Conservation (phyloP, 805 yeast species). For the Yarrowia sp. region DNA sequence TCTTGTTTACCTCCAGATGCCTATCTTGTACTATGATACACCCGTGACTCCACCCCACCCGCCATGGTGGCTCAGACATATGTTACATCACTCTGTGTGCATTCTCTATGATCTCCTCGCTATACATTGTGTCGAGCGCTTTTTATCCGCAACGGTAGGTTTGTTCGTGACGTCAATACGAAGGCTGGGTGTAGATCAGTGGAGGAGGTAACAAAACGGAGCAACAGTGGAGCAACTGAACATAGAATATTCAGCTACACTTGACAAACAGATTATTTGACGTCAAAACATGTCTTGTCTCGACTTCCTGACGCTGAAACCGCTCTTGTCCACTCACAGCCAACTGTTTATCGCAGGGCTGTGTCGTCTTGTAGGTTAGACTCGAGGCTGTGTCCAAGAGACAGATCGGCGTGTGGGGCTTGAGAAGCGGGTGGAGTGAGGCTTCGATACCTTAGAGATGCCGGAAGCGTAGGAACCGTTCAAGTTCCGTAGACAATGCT, state of each 20-base stretch:
- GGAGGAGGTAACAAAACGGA: not conserved
- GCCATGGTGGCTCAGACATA: not conserved
- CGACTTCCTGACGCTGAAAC: too few relatives aligned
- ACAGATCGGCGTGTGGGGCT: conserved; percentile 10
- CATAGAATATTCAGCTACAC: too few relatives aligned
- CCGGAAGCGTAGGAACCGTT: not conserved
- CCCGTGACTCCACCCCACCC: not conserved
- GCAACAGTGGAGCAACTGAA: too few relatives aligned
- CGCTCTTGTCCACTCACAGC: not conserved
- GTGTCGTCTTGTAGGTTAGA: not conserved
- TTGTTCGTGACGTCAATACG: conserved; percentile 5
- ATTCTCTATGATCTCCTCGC: not conserved
- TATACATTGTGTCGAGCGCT: not conserved
- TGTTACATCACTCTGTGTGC: too few relatives aligned
- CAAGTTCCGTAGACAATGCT: not conserved
- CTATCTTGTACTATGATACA: too few relatives aligned
- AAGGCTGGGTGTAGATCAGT: not conserved
- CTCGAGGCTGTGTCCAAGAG: conserved; percentile 14
- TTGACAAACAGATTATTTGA: too few relatives aligned
- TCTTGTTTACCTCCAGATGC: too few relatives aligned
- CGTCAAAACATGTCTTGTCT: too few relatives aligned
- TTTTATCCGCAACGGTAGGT: not conserved
- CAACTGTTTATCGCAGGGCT: not conserved
- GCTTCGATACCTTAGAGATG: not conserved
- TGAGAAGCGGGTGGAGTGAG: not conserved